phyloP scores from a whole-genome alignment of 768 basidiomycete species.

The Russula vinacea region DNA sequence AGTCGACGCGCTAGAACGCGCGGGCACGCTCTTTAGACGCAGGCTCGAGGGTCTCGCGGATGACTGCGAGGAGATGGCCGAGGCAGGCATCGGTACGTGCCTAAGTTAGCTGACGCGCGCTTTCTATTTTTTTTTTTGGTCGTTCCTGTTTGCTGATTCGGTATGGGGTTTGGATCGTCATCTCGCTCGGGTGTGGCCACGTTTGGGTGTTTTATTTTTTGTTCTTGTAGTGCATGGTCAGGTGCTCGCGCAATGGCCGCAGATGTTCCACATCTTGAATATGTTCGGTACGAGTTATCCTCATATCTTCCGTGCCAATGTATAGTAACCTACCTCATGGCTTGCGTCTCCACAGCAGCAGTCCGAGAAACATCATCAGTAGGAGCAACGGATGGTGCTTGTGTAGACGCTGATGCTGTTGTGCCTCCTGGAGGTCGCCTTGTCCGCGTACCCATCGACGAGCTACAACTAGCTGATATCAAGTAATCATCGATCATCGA shows the following conservation, averaged over 20 bases:
- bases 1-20: conserved; percentile 65
- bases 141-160: not conserved
- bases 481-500: conserved; percentile 15
- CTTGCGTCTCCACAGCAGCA: conserved; percentile 42
- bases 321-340: not conserved
- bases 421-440: conserved; percentile 53
- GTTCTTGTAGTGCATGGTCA: conserved; percentile 61
- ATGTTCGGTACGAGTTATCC: conserved; percentile 55
- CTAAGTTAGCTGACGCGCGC: too few relatives aligned
- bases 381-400: conserved; percentile 31
- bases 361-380: conserved; percentile 42
- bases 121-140: not conserved
- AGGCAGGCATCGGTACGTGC: conserved; percentile 62
- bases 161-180: not conserved
- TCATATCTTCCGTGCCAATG: not conserved
- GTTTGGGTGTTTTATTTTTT: too few relatives aligned
- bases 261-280: conserved; percentile 74
- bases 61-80: conserved; percentile 74
- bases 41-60: conserved; percentile 66
- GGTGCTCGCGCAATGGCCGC: conserved; percentile 76
- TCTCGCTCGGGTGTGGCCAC: too few relatives aligned
- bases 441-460: conserved; percentile 72
- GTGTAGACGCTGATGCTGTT: not conserved
- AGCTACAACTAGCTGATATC: conserved; percentile 43
- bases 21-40: conserved; percentile 59